Evolutionary conservation across 2,329 filamentous ascomycete genomes (phyloP).

Genomic region (Sclerotinia nivalis): DNA sequence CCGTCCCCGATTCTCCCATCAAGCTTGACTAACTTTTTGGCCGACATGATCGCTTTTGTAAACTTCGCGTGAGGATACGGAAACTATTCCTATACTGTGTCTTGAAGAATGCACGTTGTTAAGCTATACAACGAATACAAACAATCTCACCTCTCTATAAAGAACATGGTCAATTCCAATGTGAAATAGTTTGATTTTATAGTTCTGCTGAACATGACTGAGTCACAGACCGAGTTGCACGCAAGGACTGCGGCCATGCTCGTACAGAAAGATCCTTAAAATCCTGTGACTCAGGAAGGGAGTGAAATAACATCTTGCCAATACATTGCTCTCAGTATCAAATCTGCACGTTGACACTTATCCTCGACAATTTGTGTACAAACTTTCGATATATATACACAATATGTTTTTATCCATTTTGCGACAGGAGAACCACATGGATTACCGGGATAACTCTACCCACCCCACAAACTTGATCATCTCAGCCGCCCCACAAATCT

Average conservation of each 20-base stretch:
- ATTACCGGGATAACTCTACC: neutral
- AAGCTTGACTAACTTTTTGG: slow-evolving; percentile 47
- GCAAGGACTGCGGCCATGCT: neutral
- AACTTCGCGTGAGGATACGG: no score
- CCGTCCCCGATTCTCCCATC: slow-evolving; percentile 62
- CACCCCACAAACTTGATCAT: slow-evolving; percentile 12
- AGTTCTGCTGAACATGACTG: neutral
- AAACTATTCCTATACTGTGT: neutral
- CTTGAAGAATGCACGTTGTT: no score
- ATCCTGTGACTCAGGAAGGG: no score
- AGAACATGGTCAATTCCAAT: neutral
- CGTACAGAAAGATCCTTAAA: no score
- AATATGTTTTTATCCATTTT: neutral
- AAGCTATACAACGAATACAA: neutral
- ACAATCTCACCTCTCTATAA: neutral
- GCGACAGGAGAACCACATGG: slow-evolving; percentile 5
- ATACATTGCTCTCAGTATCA: neutral
- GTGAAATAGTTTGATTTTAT: neutral
- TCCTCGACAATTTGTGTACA: neutral
- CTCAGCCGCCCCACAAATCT: slow-evolving; percentile 11
- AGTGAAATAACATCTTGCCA: neutral
- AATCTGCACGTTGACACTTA: no score
- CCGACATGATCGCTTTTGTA: neutral
- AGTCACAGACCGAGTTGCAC: neutral
- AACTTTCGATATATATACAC: neutral